A percentile compares a stretch with the other conserved stretches of the same genome.
Evolutionary conservation across 768 basidiomycete genomes (phyloP).

Genomic region (Ramaria sp.): DNA sequence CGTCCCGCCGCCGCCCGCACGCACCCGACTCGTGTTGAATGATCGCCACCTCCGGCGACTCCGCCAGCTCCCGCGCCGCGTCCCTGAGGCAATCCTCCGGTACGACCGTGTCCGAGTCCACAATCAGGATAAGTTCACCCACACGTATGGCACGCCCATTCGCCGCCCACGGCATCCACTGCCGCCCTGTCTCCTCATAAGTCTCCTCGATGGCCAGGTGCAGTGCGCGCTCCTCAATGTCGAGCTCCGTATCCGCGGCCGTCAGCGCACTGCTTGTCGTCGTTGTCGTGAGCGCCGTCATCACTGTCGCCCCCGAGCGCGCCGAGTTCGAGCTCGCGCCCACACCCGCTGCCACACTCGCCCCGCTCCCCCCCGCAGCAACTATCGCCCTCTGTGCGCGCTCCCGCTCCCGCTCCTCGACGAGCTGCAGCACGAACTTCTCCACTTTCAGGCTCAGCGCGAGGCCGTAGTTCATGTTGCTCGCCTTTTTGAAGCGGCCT

Average conservation of each 20-base stretch:
- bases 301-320: neutral
- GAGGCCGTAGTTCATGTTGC: conserved; percentile 84
- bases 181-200: conserved; percentile 43
- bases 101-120: conserved; percentile 73
- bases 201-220: conserved; percentile 67
- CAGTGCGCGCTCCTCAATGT: conserved; percentile 63
- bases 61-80: conserved; percentile 75
- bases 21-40: conserved; percentile 81
- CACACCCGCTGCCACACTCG: neutral
- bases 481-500: conserved; percentile 89
- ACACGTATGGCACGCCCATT: conserved; percentile 69
- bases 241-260: conserved; percentile 28
- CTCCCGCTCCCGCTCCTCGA: conserved; percentile 32
- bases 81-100: conserved; percentile 88
- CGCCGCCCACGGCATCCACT: conserved; percentile 65
- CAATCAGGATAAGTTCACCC: conserved; percentile 69
- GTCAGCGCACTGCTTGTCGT: conserved; percentile 11
- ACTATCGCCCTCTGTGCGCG: conserved; percentile 21
- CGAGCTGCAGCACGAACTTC: conserved; percentile 30
- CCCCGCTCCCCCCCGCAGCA: neutral
- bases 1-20: conserved; percentile 12
- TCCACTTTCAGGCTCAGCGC: conserved; percentile 55
- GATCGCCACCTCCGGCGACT: conserved; percentile 77
- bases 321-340: neutral
- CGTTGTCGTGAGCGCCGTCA: neutral